A percentile compares a stretch with the other conserved stretches of the same genome.
Conservation (phyloP, 2,329 filamentous ascomycete genomes). For the Scopulariopsis brevicaulis region DNA sequence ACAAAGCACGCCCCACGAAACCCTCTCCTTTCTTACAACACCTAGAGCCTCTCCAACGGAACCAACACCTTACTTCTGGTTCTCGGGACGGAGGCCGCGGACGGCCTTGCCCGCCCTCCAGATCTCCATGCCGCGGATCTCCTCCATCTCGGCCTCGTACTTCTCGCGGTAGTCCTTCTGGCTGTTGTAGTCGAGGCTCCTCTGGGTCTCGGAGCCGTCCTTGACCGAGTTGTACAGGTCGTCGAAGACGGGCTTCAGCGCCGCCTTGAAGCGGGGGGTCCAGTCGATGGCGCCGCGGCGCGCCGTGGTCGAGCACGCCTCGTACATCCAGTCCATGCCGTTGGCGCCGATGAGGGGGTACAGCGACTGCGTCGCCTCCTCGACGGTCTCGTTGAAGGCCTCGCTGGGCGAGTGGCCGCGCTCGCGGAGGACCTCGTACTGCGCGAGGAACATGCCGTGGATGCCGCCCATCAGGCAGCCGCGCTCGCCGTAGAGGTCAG, state of each 20-base stretch:
- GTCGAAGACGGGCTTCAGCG: conserved; percentile 98
- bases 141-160: conserved; percentile 97
- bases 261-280: conserved; percentile 94
- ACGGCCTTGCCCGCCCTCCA: conserved; percentile 98
- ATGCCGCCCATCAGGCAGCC: conserved; percentile 99
- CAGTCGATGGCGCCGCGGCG: conserved; percentile 98
- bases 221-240: conserved; percentile 88
- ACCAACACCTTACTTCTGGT: conserved; percentile 54
- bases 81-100: conserved; percentile 76
- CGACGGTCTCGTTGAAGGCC: conserved; percentile 99
- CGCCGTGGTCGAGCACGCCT: conserved; percentile 97
- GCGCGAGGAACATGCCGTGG: conserved; percentile 99
- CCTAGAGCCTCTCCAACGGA: neutral
- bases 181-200: conserved; percentile 94
- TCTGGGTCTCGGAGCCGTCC: conserved; percentile 87
- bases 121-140: conserved; percentile 97
- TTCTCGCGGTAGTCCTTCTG: conserved; percentile 93
- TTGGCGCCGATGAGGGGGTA: conserved; percentile 96
- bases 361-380: conserved; percentile 96
- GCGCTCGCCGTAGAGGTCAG: conserved; percentile 98
- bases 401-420: conserved; percentile 94
- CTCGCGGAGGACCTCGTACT: conserved; percentile 99
- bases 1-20: neutral
- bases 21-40: neutral
- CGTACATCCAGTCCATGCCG: conserved; percentile 99